Conservation (phyloP, 1,284 basidiomycete species). For the Ustilago crameri region DNA sequence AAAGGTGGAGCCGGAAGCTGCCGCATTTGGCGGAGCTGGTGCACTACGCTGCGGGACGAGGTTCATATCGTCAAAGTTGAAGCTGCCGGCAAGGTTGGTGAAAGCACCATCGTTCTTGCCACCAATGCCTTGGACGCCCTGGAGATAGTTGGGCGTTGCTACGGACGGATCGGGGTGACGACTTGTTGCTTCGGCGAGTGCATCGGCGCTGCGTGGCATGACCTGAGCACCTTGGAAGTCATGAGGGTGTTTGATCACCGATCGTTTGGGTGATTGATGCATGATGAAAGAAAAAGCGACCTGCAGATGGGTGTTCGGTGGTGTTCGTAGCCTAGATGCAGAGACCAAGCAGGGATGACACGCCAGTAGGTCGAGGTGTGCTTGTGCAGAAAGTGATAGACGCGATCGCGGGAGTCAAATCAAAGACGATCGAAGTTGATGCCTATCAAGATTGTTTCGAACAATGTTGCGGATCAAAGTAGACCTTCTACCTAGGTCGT, state of each 20-base stretch:
- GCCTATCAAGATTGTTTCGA: background rate
- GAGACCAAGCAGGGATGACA: background rate
- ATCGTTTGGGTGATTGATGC: conserved; percentile 56
- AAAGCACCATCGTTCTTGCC: conserved; percentile 31
- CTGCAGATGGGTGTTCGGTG: background rate
- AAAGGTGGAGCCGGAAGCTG: conserved; percentile 15
- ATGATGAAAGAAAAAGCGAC: conserved; percentile 11
- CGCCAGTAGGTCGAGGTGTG: no score
- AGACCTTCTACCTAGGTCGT: no score
- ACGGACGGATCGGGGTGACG: conserved; percentile 11
- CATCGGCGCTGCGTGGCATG: conserved; percentile 44
- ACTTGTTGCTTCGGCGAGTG: conserved; percentile 33
- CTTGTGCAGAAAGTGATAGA: background rate
- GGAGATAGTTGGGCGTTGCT: conserved; percentile 42
- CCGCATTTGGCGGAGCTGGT: conserved; percentile 45
- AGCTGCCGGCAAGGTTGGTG: conserved; percentile 25
- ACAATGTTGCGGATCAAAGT: background rate
- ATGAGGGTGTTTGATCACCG: conserved; percentile 62
- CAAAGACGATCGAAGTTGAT: background rate
- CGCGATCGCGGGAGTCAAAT: background rate
- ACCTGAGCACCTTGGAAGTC: conserved; percentile 59
- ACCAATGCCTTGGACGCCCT: conserved; percentile 39
- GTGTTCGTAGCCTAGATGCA: no score
- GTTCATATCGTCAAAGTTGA: conserved; percentile 45
- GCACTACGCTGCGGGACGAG: conserved; percentile 62